Evolutionary conservation across 176 grass and related monocot species (phyloP).

Genomic region (Elaeis guineensis): DNA sequence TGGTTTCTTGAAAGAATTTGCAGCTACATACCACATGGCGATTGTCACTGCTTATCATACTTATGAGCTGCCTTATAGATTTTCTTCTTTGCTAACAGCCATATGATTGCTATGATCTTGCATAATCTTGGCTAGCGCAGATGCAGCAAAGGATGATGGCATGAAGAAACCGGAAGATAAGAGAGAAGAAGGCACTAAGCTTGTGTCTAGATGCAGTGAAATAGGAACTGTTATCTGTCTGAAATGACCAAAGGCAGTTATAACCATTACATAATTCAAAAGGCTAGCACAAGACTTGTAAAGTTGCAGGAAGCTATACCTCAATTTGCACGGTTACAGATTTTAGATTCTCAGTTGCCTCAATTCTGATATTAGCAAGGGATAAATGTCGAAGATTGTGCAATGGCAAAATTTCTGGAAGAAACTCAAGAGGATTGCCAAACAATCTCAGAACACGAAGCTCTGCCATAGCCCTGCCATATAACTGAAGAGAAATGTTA

Average conservation of each 20-base stretch:
- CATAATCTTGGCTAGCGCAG: conserved; percentile 91
- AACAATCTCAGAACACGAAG: conserved; percentile 83
- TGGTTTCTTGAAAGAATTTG: no score
- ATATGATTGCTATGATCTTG: conserved; percentile 74
- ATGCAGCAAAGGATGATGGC: conserved; percentile 92
- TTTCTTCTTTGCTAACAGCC: conserved; percentile 93
- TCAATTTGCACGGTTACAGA: conserved; percentile 89
- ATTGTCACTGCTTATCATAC: conserved; percentile 95
- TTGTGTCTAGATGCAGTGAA: conserved; percentile 82
- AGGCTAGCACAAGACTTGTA: conserved; percentile 11
- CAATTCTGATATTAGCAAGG: conserved; percentile 97
- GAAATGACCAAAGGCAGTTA: conserved; percentile 32
- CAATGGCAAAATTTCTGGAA: conserved; percentile 92
- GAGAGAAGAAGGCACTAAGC: conserved; percentile 92
- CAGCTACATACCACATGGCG: conserved; percentile 68
- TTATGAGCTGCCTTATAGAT: conserved; percentile 80
- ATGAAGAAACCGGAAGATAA: conserved; percentile 99
- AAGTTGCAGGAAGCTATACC: conserved; percentile 36
- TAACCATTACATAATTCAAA: neutral
- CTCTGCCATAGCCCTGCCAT: conserved; percentile 81
- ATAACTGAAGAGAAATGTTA: conserved; percentile 42
- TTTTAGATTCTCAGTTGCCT: conserved; percentile 86
- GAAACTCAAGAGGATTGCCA: conserved; percentile 96
- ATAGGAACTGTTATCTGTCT: conserved; percentile 91
- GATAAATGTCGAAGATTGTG: conserved; percentile 90